These are phyloP conservation scores for Candida xyloterini DNA, from an alignment of 805 yeast species.

Conservation along the genomic window DNA sequence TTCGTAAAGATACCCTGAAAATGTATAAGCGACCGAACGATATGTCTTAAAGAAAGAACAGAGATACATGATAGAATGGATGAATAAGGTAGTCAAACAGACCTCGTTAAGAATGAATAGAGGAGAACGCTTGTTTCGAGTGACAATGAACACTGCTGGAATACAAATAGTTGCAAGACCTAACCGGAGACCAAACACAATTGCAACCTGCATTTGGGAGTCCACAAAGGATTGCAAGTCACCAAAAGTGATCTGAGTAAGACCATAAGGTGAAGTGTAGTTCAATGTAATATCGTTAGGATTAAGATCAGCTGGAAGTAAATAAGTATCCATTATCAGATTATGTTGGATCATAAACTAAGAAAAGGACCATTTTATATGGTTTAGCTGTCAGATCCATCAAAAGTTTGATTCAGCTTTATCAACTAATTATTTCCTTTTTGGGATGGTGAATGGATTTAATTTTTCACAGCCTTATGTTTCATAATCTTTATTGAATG, in stretches of 20 bases:
- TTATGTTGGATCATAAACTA: neutral
- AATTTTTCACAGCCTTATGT: slow-evolving; percentile 3
- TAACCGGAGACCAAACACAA: slow-evolving; percentile 55
- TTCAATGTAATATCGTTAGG: slow-evolving; percentile 30
- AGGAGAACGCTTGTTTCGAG: slow-evolving; percentile 57
- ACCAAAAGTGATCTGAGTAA: slow-evolving; percentile 34
- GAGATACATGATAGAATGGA: slow-evolving; percentile 62
- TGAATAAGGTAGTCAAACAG: slow-evolving; percentile 50
- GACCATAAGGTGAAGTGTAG: slow-evolving; percentile 44
- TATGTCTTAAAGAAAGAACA: slow-evolving; percentile 52
- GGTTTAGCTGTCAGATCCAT: neutral
- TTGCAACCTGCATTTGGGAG: slow-evolving; percentile 36
- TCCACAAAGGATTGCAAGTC: slow-evolving; percentile 41
- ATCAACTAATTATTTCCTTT: slow-evolving; percentile 27
- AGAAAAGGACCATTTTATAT: slow-evolving; percentile 1
- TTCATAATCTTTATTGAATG: slow-evolving; percentile 43
- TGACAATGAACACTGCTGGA: slow-evolving; percentile 44
- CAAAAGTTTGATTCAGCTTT: slow-evolving; percentile 3
- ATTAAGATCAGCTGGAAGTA: slow-evolving; percentile 20
- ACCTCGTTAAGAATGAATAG: slow-evolving; percentile 70
- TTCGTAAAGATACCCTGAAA: slow-evolving; percentile 46
- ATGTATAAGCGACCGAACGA: slow-evolving; percentile 42
- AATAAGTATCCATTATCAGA: slow-evolving; percentile 6
- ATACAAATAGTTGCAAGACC: slow-evolving; percentile 53
- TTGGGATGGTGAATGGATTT: slow-evolving; percentile 27